Evolutionary conservation across 1,284 basidiomycete genomes (phyloP), one percentile per base, ranked within the genome.

Genomic region (Microbotryum lychnidis-dioicae): DNA sequence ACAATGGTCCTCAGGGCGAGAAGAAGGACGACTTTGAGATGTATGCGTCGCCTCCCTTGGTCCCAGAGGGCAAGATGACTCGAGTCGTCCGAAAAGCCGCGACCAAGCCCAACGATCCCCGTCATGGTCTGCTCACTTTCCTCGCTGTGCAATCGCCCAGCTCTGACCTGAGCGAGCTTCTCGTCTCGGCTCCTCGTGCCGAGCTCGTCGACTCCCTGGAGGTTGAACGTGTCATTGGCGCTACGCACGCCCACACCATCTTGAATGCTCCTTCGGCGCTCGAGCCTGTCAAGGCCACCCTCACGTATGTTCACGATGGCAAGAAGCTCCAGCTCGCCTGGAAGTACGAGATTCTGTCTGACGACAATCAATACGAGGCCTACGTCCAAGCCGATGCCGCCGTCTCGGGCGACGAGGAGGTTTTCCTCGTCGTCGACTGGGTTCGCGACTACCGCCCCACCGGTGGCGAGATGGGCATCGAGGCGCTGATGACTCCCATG

Each of bases 401-500:
- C n/a, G 56, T 60, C 50, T 25, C 61, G 10, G 60, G 62, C 5
- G 53, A 67, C 52, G 60, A 67, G 46, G 58, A 62, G 53, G 57
- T 63, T 0, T 63, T 72, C 51, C 52, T 70, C 56, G 67, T 68
- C 21, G 65, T 73, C 42, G 72, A 73, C 57, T 72, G 70, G 70
- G 64, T 71, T 5, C 65, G 67, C 49, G 70, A 71, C 60, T 66
- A 62, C 65, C 57, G 62, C 50, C 63, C 66, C 33, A 67, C 80
- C 80, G 12, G 63, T 46, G 62, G 64, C 21, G 58, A 70, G 70
- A 54, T 68, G 73, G 57, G 67, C 69, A 16, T 70, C 71, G 53
- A 69, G 70, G 47, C 69, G 73, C 50, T 64, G 48, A 49, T 61
- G 56, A 59, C 46, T 12, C 37, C 37, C 12, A 42, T 42, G 37